Base-by-base conservation (phyloP, 768 basidiomycete genomes). In the Polyporus arcularius region DNA sequence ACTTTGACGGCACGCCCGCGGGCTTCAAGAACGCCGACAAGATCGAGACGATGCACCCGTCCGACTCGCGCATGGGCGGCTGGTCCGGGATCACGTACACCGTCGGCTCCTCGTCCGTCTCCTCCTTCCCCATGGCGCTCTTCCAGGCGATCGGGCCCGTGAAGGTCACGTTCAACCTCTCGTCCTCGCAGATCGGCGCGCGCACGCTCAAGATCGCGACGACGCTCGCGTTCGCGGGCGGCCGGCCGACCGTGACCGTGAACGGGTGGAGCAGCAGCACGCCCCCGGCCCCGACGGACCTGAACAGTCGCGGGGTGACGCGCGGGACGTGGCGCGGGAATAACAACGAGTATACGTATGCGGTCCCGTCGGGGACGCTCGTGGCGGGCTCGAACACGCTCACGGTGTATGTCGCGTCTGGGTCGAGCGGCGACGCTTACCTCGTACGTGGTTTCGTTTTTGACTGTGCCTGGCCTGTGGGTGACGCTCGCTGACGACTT, bases 1-100 rank as follows among this genome's bases (percentile, higher is more conserved):
- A 48, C 21, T 48, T 77, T 11, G 81, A 81, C 63, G 80, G 80
- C 38, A 79, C 77, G 14, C 80, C 80, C 6, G 64, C 72, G 32
- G 81, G 79, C 21, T 79, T 82, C 71, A 73, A 79, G 38, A 81
- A 82, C 61, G 80, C 80, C 4, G 79, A 82, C 64, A 80, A 78
- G 59, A 81, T 82, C 26, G 69, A 82, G 65, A 78, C 71, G 15
- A 79, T 82, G 78, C 80, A 81, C 59, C 79, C 79, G 77, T 80
- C 78, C 16, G 81, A 82, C 67, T 66, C 75, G 4, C 72, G 81
- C 49, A 81, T 82, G 81, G 70, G 72, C 58, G 68, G 65, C 35
- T 82, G 80, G 80, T 78, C 78, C 12, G 79, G 78, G n/a, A 60
- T 77, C 54, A 81, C 79, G 0, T 80, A 72, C 61, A 82, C 79